A percentile compares a stretch with the other conserved stretches of the same genome.
Conservation (phyloP, 1,284 basidiomycete species). For the Abortiporus biennis region DNA sequence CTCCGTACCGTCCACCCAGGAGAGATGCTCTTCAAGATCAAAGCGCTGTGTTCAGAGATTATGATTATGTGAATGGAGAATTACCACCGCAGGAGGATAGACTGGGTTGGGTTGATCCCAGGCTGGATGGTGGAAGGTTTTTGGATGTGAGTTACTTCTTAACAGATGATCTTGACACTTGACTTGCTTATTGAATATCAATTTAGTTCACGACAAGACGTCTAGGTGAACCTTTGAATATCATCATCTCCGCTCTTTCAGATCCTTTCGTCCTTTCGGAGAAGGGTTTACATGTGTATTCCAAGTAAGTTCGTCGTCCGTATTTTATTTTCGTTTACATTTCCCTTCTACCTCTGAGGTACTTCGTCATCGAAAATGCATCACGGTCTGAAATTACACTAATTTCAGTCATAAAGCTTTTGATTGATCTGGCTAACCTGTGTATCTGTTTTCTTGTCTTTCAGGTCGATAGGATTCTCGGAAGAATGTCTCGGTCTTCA, state of each 20-base stretch:
- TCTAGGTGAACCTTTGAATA: conserved; percentile 39
- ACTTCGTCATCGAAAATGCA: no score
- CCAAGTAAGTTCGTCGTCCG: conserved; percentile 28
- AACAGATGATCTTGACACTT: not conserved
- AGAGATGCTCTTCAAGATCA: no score
- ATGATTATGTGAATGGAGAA: conserved; percentile 24
- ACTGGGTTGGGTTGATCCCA: conserved; percentile 64
- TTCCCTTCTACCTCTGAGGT: no score
- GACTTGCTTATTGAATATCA: not conserved
- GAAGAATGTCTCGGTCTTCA: conserved; percentile 42
- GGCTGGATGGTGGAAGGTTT: conserved; percentile 60
- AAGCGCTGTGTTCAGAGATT: no score
- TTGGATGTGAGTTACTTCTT: conserved; percentile 51
- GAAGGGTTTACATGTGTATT: conserved; percentile 32
- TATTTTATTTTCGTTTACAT: conserved; percentile 3
- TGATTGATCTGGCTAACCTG: no score
- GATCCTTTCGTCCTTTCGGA: conserved; percentile 38
- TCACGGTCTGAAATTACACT: no score
- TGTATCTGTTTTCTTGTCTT: no score
- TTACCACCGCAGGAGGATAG: conserved; percentile 22
- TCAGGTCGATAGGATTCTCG: conserved; percentile 42
- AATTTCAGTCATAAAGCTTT: no score
- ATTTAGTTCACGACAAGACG: conserved; percentile 53
- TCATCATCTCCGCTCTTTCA: conserved; percentile 39
- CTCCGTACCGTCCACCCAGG: no score